These are phyloP conservation scores for Hippophae gyantsensis DNA, from an alignment of 306 rosid species.

Conservation along the genomic window DNA sequence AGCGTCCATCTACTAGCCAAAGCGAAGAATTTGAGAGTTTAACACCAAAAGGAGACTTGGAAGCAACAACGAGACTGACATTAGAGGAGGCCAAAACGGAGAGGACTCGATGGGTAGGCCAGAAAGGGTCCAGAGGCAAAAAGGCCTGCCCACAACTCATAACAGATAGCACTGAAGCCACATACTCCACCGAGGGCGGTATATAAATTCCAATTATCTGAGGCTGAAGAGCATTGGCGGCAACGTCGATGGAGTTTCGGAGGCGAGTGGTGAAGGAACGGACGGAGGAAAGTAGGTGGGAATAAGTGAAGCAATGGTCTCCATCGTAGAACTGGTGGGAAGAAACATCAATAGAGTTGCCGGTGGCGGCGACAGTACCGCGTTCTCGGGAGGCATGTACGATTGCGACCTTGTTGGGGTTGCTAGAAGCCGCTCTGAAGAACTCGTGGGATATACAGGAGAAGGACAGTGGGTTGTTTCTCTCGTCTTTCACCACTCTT, in stretches of 20 bases:
- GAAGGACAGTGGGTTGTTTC: not conserved
- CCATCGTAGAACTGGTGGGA: conserved; percentile 17
- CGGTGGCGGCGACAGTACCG: not conserved
- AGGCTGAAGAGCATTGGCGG: conserved; percentile 22
- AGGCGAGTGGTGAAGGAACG: conserved; percentile 56
- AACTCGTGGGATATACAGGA: conserved; percentile 74
- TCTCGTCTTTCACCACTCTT: not conserved
- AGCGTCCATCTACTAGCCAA: conserved; percentile 37
- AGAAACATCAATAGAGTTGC: not conserved
- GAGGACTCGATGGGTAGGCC: conserved; percentile 62
- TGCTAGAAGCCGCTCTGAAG: conserved; percentile 31
- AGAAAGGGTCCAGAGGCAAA: conserved; percentile 74
- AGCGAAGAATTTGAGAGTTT: conserved; percentile 22
- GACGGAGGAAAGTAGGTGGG: conserved; percentile 43
- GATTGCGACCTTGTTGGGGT: conserved; percentile 56
- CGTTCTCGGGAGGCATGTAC: conserved; percentile 55
- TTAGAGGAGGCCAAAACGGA: conserved; percentile 43
- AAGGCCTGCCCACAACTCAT: conserved; percentile 68
- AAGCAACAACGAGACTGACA: conserved; percentile 47
- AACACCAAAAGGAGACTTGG: conserved; percentile 34
- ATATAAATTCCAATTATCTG: conserved; percentile 63
- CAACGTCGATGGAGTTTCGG: conserved; percentile 7
- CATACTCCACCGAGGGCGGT: conserved; percentile 71
- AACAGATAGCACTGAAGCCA: conserved; percentile 65
- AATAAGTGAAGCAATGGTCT: conserved; percentile 58